Evolutionary conservation across 805 yeast genomes (phyloP).

Genomic region (Pichia exigua): DNA sequence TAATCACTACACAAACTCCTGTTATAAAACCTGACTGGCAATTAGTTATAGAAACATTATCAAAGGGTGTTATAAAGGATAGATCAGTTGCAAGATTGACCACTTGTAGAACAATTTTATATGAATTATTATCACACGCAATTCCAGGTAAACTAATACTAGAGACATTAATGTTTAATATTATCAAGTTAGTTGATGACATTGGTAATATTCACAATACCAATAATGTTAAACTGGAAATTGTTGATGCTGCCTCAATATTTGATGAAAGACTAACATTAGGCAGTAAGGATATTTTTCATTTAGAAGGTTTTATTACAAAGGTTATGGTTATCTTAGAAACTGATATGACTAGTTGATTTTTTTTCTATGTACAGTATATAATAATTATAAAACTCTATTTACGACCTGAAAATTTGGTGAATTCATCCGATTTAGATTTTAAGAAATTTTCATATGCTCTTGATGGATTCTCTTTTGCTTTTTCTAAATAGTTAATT

Average conservation of each 20-base stretch:
- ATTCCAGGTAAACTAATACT: slow-evolving; percentile 82
- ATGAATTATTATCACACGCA: slow-evolving; percentile 87
- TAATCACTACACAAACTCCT: slow-evolving; percentile 38
- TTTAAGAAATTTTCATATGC: slow-evolving; percentile 49
- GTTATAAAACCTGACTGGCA: slow-evolving; percentile 85
- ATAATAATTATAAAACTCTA: not conserved
- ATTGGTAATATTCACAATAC: slow-evolving; percentile 13
- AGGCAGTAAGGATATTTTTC: slow-evolving; percentile 88
- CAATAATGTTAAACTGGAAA: slow-evolving; percentile 29
- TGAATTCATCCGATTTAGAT: slow-evolving; percentile 46
- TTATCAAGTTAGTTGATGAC: slow-evolving; percentile 24
- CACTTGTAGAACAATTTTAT: slow-evolving; percentile 58
- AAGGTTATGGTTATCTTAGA: slow-evolving; percentile 75
- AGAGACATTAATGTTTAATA: slow-evolving; percentile 41
- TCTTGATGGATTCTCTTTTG: slow-evolving; percentile 56
- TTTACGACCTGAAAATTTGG: slow-evolving; percentile 26
- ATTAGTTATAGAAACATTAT: slow-evolving; percentile 60
- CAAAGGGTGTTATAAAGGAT: slow-evolving; percentile 49
- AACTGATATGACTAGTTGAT: slow-evolving; percentile 15
- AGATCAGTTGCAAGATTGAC: slow-evolving; percentile 56
- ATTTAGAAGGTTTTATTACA: slow-evolving; percentile 90
- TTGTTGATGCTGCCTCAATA: slow-evolving; percentile 54
- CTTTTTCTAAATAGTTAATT: slow-evolving; percentile 46
- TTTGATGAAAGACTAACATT: slow-evolving; percentile 81
- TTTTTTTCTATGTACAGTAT: not conserved